Evolutionary conservation across 768 basidiomycete species (phyloP).

Genomic region (Xerocomus spinulosus): DNA sequence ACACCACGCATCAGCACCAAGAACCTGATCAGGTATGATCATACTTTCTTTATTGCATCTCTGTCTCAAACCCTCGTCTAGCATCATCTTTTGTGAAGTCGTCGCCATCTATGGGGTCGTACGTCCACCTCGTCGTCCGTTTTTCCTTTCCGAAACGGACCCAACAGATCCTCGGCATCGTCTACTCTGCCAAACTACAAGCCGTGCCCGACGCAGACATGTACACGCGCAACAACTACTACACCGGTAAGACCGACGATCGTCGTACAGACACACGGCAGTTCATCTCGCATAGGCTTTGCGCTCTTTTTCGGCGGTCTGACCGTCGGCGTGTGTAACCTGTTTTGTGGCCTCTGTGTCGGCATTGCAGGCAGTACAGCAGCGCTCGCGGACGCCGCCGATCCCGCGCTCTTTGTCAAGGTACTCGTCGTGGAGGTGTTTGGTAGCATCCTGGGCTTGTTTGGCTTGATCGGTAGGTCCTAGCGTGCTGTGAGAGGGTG

Average conservation of each 20-base stretch:
- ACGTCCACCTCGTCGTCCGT: neutral
- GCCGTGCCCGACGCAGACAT: constrained; percentile 57
- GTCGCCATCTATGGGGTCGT: constrained; percentile 98
- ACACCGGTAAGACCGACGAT: constrained; percentile 56
- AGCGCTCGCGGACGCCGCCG: constrained; percentile 91
- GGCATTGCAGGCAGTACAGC: constrained; percentile 95
- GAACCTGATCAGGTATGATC: constrained; percentile 86
- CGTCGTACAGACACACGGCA: neutral
- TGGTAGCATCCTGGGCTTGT: constrained; percentile 85
- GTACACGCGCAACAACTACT: constrained; percentile 87
- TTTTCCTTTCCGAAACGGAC: neutral
- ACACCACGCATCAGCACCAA: constrained; percentile 93
- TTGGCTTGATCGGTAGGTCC: constrained; percentile 83
- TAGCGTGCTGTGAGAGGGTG: neutral
- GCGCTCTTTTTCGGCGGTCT: constrained; percentile 97
- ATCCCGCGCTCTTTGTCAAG: constrained; percentile 93
- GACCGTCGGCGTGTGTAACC: constrained; percentile 90
- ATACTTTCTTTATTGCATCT: neutral
- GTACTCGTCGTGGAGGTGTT: constrained; percentile 96
- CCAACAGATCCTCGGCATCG: constrained; percentile 91
- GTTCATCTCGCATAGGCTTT: constrained; percentile 49
- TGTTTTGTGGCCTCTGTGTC: constrained; percentile 91
- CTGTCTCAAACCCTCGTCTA: constrained; percentile 26
- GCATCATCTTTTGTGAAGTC: constrained; percentile 99
- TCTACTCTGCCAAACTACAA: constrained; percentile 82